Evolutionary conservation across 140 eudicot genomes (phyloP).

Genomic region (Erigeron philadelphicus): DNA sequence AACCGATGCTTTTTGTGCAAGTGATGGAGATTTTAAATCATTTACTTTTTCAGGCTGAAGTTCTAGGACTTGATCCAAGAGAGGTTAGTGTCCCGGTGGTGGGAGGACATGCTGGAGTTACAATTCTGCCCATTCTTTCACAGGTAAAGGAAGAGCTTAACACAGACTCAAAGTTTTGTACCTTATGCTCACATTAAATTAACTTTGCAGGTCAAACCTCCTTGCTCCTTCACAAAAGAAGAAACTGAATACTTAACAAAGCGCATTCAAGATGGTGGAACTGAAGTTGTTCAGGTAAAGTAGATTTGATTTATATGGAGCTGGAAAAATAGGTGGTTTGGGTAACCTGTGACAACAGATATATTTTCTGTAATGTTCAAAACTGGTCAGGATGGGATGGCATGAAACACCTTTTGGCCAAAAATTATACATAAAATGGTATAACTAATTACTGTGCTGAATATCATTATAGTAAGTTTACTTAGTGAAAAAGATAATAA

Average conservation of each 20-base stretch:
- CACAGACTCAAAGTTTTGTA: background rate
- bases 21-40: background rate
- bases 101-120: constrained; percentile 99
- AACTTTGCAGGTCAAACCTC: constrained; percentile 71
- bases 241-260: constrained; percentile 71
- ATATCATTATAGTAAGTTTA: too few relatives aligned
- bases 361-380: background rate
- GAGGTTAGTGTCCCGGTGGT: constrained; percentile 93
- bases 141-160: constrained; percentile 45
- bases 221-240: constrained; percentile 75
- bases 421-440: background rate
- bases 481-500: too few relatives aligned
- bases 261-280: constrained; percentile 98
- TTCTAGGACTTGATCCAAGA: constrained; percentile 93
- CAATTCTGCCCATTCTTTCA: constrained; percentile 90
- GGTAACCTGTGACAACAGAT: constrained; percentile 1
- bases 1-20: background rate
- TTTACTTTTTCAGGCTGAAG: constrained; percentile 66
- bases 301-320: constrained; percentile 4
- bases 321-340: constrained; percentile 5
- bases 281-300: constrained; percentile 94
- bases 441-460: too few relatives aligned
- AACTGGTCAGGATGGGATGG: background rate
- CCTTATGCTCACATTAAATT: background rate
- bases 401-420: background rate